Percentiles rank a stretch among this genome's conserved stretches.
Evolutionary conservation across 306 rosid genomes (phyloP).

Genomic region (Vigna nakashimae): DNA sequence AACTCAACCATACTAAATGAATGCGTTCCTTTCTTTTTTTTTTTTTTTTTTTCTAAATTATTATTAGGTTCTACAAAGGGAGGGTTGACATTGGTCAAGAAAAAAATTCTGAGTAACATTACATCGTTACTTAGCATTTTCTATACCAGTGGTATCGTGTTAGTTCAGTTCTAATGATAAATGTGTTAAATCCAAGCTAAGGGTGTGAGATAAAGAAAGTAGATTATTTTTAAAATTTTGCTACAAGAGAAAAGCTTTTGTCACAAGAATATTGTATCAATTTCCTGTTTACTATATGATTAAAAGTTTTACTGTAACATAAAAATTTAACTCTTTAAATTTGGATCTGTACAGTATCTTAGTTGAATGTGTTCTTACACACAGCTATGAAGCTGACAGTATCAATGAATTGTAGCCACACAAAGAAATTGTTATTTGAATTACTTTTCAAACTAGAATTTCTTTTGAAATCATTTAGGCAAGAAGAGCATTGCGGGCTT

Average conservation of each 20-base stretch:
- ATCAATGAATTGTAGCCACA: background rate
- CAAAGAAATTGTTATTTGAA: conserved; percentile 28
- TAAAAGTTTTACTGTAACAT: conserved; percentile 3
- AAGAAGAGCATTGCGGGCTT: conserved; percentile 88
- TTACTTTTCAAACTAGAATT: conserved; percentile 26
- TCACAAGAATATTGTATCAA: background rate
- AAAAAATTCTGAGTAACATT: background rate
- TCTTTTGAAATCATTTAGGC: conserved; percentile 63
- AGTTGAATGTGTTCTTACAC: conserved; percentile 5
- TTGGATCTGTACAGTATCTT: conserved; percentile 1
- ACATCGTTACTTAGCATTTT: background rate
- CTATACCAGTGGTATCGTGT: background rate
- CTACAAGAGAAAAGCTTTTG: background rate
- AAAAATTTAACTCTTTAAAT: conserved; percentile 15
- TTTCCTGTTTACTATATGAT: conserved; percentile 11
- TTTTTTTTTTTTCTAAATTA: background rate
- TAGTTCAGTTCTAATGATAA: background rate
- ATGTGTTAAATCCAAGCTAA: conserved; percentile 8
- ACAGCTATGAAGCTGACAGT: conserved; percentile 3
- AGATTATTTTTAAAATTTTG: background rate
- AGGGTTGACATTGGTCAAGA: conserved; percentile 7
- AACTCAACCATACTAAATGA: background rate
- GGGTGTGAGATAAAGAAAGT: background rate
- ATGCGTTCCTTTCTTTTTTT: background rate
- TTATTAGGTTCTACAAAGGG: background rate